Conservation (phyloP, 2,329 filamentous ascomycete genomes). For the Podosphaera leucotricha region DNA sequence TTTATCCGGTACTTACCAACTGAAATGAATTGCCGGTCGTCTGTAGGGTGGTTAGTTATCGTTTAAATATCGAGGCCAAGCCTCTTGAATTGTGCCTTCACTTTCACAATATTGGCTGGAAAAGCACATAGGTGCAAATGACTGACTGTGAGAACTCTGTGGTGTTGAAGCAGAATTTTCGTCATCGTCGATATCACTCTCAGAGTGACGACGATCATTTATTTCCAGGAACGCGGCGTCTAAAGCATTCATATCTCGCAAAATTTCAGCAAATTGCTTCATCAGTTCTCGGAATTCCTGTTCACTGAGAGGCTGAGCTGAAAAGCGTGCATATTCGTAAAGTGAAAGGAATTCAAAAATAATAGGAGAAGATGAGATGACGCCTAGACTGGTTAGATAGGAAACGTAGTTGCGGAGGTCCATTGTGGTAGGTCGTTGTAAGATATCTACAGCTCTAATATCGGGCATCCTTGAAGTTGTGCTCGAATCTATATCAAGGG, state of each 20-base stretch:
- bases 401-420: conserved; percentile 57
- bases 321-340: conserved; percentile 77
- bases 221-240: conserved; percentile 8
- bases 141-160: conserved; percentile 10
- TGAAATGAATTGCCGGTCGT: not conserved
- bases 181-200: conserved; percentile 14
- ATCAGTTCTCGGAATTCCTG: conserved; percentile 54
- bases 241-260: conserved; percentile 45
- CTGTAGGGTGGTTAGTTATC: not conserved
- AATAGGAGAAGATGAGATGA: conserved; percentile 30
- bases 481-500: conserved; percentile 22
- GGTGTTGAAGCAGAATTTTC: conserved; percentile 8
- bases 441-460: conserved; percentile 40
- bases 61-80: conserved; percentile 5
- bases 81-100: conserved; percentile 13
- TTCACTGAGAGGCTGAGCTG: conserved; percentile 42
- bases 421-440: conserved; percentile 49
- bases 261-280: conserved; percentile 58
- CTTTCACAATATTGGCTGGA: conserved; percentile 9
- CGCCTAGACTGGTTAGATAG: conserved; percentile 42
- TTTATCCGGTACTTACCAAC: no score
- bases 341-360: conserved; percentile 38
- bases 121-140: conserved; percentile 9
- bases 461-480: conserved; percentile 29
- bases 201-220: conserved; percentile 7